Base-by-base conservation (phyloP, 2,329 filamentous ascomycete genomes). In the Clarireedia homoeocarpa region DNA sequence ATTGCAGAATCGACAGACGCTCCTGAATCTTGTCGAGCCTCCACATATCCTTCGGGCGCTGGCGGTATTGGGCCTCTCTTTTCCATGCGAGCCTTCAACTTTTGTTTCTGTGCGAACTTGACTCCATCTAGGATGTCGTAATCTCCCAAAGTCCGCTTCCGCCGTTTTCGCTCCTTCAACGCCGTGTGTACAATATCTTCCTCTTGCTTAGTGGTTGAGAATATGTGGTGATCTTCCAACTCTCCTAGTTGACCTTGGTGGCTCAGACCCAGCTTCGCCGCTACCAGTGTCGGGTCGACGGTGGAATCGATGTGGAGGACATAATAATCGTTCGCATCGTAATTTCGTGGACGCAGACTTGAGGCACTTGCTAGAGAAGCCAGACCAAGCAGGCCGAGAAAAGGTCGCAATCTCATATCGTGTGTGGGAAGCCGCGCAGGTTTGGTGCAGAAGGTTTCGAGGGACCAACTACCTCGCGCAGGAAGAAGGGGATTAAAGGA, bases 321-420 rank as follows among this genome's bases (percentile, higher is more conserved):
- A 71, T 97, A 96, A 74, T 95, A 97, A 72, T 99, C 92, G 72
- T 91, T 83, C 40, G 81, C 78, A 50, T 87, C 81, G 76, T 95
- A 89, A 68, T 94, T 81, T 64, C 88, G 86, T 60, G 78, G 74
- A 50, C 77, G 74, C 46, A 82, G 70, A 53, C 65, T 62, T 47
- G 76, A 70, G 30, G 78, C 75, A 56, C 75, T 72, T 59, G 76
- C 67, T 26, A 72, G 62, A 71, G 66, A 78, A 58, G 78, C 73
- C 48, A 83, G 71, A 71, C 79, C 74, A 54, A 77, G 70, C 50
- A 82, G 73, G 70, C 78, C 74, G 57, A 86, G 66, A 52, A 82
- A 64, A 58, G 79, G 74, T 58, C 74, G 62, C 58, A 72, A 60
- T 51, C 58, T 68, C 70, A 71, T 45, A 30, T 53, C 23, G 53